These are phyloP conservation scores for Crithidia sp. DNA, from an alignment of 208 protist genomes.

Conservation along the genomic window DNA sequence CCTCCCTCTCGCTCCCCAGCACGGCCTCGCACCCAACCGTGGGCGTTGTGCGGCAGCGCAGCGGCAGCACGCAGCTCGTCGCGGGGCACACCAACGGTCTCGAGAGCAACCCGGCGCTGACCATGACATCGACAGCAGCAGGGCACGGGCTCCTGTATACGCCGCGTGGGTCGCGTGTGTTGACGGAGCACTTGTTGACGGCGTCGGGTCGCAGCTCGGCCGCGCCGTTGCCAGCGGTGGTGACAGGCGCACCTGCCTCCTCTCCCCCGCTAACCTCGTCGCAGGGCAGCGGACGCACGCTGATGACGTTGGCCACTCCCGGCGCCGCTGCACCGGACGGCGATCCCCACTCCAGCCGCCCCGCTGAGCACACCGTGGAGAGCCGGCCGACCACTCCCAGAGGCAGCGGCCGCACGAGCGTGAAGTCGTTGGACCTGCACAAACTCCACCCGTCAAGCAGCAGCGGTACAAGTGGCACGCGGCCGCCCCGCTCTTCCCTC, in stretches of 20 bases:
- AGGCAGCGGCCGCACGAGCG: slow-evolving; percentile 5
- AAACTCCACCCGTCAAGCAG: background rate
- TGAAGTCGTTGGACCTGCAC: slow-evolving; percentile 19
- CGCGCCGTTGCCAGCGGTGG: background rate
- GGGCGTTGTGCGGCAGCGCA: slow-evolving; percentile 16
- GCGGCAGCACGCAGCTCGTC: slow-evolving; percentile 10
- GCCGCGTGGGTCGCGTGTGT: slow-evolving; percentile 6
- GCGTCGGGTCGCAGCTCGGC: slow-evolving; percentile 8
- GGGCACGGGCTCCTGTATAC: slow-evolving; percentile 1
- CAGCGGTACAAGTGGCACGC: background rate
- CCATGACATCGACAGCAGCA: slow-evolving; percentile 8
- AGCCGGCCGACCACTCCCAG: slow-evolving; percentile 5
- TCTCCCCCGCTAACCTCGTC: background rate
- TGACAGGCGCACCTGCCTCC: background rate
- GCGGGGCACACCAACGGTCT: background rate
- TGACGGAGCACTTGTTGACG: background rate
- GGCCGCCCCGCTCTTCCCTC: background rate
- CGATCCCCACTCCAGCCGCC: background rate
- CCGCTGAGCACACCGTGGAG: background rate
- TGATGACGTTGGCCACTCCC: background rate
- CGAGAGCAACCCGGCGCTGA: slow-evolving; percentile 6
- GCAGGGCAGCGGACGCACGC: background rate
- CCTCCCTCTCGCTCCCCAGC: slow-evolving; percentile 10
- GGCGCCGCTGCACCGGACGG: background rate
- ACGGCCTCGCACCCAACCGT: slow-evolving; percentile 1